Conservation (phyloP, 1,139 yeast species). For the Pichia sp. region DNA sequence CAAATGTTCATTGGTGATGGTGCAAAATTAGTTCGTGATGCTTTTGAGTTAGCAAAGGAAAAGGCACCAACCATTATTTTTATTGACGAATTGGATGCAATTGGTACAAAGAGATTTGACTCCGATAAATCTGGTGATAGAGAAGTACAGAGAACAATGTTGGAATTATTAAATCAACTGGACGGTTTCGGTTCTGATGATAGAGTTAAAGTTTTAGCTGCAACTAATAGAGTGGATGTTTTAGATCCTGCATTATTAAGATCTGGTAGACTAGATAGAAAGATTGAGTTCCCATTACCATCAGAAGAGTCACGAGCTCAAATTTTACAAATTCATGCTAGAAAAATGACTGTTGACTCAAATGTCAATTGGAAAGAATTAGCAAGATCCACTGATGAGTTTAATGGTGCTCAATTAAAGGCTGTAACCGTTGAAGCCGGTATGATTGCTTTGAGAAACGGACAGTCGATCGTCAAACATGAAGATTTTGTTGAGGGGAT, state of each 20-base stretch:
- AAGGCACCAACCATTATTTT: slow-evolving; percentile 97
- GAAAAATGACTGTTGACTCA: slow-evolving; percentile 92
- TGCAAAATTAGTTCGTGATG: slow-evolving; percentile 95
- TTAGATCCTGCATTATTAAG: slow-evolving; percentile 95
- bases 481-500: slow-evolving; percentile 98
- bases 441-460: slow-evolving; percentile 96
- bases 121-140: slow-evolving; percentile 97
- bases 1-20: slow-evolving; percentile 99
- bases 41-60: slow-evolving; percentile 97
- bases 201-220: slow-evolving; percentile 93
- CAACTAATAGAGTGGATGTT: slow-evolving; percentile 96
- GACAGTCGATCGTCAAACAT: slow-evolving; percentile 85
- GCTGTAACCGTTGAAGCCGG: slow-evolving; percentile 99
- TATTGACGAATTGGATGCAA: slow-evolving; percentile 97
- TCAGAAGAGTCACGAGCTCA: slow-evolving; percentile 96
- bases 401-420: slow-evolving; percentile 96
- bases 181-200: slow-evolving; percentile 99
- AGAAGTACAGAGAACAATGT: slow-evolving; percentile 98
- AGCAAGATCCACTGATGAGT: slow-evolving; percentile 96
- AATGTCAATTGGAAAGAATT: slow-evolving; percentile 96
- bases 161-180: slow-evolving; percentile 90
- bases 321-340: slow-evolving; percentile 90
- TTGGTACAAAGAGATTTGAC: slow-evolving; percentile 97
- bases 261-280: slow-evolving; percentile 95
- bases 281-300: slow-evolving; percentile 96